A percentile compares a stretch with the other conserved stretches of the same genome.
Conservation (phyloP, 768 basidiomycete species). For the Symmetrospora coprosmae region DNA sequence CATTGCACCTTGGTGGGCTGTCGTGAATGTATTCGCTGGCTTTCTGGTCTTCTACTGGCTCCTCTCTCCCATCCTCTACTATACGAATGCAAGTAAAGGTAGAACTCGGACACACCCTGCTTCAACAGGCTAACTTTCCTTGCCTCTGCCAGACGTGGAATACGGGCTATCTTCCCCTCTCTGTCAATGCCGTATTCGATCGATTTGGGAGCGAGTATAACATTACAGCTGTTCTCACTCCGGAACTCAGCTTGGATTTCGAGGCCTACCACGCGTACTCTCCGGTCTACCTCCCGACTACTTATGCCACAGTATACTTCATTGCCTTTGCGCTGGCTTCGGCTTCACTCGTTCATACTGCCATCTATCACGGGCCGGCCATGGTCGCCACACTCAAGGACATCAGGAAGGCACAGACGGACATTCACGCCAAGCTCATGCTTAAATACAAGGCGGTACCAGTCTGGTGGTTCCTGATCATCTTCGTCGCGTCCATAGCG, state of each 20-base stretch:
- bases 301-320: slow-evolving; percentile 77
- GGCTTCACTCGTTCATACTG: slow-evolving; percentile 73
- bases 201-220: slow-evolving; percentile 67
- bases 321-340: slow-evolving; percentile 71
- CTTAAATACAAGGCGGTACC: slow-evolving; percentile 80
- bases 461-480: slow-evolving; percentile 59
- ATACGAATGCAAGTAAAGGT: slow-evolving; percentile 76
- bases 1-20: slow-evolving; percentile 91
- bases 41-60: slow-evolving; percentile 92
- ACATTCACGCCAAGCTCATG: slow-evolving; percentile 93
- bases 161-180: slow-evolving; percentile 76
- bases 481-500: slow-evolving; percentile 54
- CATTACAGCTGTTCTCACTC: slow-evolving; percentile 52
- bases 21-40: slow-evolving; percentile 70
- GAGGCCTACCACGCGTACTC: slow-evolving; percentile 72
- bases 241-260: slow-evolving; percentile 53
- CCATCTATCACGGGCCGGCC: slow-evolving; percentile 66
- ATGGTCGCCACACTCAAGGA: slow-evolving; percentile 59
- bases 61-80: slow-evolving; percentile 72
- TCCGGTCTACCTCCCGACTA: slow-evolving; percentile 75
- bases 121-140: too few species aligned
- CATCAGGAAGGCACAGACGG: slow-evolving; percentile 65
- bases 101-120: too few species aligned
- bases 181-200: slow-evolving; percentile 63
- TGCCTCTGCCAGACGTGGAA: slow-evolving; percentile 52